Conservation (phyloP, 371 early-diverging fungal genomes). For the Mucor velutinosus region DNA sequence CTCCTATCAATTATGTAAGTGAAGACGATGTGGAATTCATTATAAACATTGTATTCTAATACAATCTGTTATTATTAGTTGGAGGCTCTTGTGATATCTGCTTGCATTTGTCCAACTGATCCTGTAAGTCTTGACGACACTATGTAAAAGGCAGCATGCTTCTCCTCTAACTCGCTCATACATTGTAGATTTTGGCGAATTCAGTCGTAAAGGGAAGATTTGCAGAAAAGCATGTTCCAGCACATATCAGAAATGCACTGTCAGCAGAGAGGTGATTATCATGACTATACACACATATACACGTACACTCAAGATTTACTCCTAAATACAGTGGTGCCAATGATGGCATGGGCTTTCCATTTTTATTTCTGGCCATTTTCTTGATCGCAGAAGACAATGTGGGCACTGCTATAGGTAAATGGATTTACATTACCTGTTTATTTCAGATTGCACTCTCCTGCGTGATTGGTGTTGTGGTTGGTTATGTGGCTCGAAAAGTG, state of each 20-base stretch:
- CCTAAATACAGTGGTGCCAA: conserved; percentile 68
- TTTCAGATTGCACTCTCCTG: conserved; percentile 80
- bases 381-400: conserved; percentile 60
- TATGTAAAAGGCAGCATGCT: not conserved
- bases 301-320: not conserved
- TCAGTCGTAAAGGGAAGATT: conserved; percentile 96
- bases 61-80: conserved; percentile 37
- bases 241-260: conserved; percentile 83
- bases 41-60: not conserved
- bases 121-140: conserved; percentile 59
- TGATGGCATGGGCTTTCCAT: conserved; percentile 89
- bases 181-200: conserved; percentile 79
- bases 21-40: not conserved
- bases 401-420: conserved; percentile 73
- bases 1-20: conserved; percentile 67
- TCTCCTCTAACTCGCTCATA: not conserved
- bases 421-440: conserved; percentile 75
- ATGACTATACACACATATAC: conserved; percentile 11
- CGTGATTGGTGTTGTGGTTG: conserved; percentile 80
- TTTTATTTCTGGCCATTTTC: conserved; percentile 81
- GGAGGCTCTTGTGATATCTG: conserved; percentile 79
- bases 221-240: conserved; percentile 92
- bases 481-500: conserved; percentile 72
- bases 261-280: conserved; percentile 75
- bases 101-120: conserved; percentile 95